phyloP scores from a whole-genome alignment of 352 stramenopile species.

The Salisapilia sapeloensis region DNA sequence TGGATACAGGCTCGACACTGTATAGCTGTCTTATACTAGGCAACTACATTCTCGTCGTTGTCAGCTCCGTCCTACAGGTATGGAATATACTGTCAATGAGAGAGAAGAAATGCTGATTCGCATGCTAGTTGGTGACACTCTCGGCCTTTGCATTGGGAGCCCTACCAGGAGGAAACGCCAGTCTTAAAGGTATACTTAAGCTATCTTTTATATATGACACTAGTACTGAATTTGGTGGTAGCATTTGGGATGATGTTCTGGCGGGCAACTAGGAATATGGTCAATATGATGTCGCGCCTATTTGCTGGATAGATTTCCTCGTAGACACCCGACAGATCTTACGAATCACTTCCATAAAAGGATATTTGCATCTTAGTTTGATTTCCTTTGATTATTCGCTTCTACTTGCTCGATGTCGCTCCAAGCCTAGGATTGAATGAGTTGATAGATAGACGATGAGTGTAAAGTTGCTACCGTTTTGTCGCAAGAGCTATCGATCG shows the following conservation, averaged over 20 bases:
- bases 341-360: neutral
- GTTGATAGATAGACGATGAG: too few species aligned
- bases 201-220: neutral
- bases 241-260: slow-evolving; percentile 44
- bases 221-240: slow-evolving; percentile 3
- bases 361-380: slow-evolving; percentile 2
- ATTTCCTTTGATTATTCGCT: slow-evolving; percentile 3
- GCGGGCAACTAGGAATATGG: slow-evolving; percentile 40
- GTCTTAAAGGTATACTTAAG: slow-evolving; percentile 27
- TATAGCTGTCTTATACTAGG: slow-evolving; percentile 73
- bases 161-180: slow-evolving; percentile 39
- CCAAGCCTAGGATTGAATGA: too few species aligned
- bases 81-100: neutral
- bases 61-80: slow-evolving; percentile 45
- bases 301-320: too few species aligned
- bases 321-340: slow-evolving; percentile 12
- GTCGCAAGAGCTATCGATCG: too few species aligned
- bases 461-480: too few species aligned
- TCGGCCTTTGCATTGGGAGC: slow-evolving; percentile 32
- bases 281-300: slow-evolving; percentile 34
- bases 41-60: slow-evolving; percentile 70
- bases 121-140: slow-evolving; percentile 32
- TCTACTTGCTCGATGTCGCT: slow-evolving; percentile 37
- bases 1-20: slow-evolving; percentile 27
- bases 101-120: too few species aligned